A percentile compares a stretch with the other conserved stretches of the same genome.
Evolutionary conservation across 2,329 filamentous ascomycete genomes (phyloP).

Genomic region (Gliomastix tumulicola): DNA sequence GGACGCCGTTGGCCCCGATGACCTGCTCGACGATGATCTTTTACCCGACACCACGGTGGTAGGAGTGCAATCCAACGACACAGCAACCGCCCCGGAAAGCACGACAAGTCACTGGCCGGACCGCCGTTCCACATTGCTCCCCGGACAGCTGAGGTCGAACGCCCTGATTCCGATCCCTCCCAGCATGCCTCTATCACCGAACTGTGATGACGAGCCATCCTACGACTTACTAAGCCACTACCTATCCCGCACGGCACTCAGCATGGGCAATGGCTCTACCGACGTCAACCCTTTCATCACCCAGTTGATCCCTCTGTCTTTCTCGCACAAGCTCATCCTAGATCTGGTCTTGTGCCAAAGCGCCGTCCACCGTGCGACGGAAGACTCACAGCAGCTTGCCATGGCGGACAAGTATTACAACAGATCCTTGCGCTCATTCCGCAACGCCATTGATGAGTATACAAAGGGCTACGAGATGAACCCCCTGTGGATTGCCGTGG

Average conservation of each 20-base stretch:
- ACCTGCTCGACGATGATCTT: too few species aligned
- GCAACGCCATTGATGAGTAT: conserved; percentile 11
- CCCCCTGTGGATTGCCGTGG: conserved; percentile 21
- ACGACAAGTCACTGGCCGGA: too few species aligned
- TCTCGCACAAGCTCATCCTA: conserved; percentile 24
- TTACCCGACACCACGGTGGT: too few species aligned
- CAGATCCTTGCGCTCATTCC: conserved; percentile 12
- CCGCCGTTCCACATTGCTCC: too few species aligned
- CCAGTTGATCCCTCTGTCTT: conserved; percentile 27
- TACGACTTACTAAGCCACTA: conserved; percentile 30
- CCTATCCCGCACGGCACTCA: conserved; percentile 23
- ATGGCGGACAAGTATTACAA: conserved; percentile 12
- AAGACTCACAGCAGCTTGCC: conserved; percentile 2
- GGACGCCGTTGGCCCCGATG: too few species aligned
- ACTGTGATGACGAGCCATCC: conserved; percentile 3
- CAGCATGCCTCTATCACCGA: neutral
- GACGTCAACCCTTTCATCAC: conserved; percentile 26
- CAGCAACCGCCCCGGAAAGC: too few species aligned
- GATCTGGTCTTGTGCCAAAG: conserved; percentile 28
- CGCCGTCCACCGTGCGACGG: conserved; percentile 13
- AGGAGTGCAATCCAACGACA: too few species aligned
- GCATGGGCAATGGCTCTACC: conserved; percentile 31
- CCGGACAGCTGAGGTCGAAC: too few species aligned
- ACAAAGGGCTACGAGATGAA: conserved; percentile 8
- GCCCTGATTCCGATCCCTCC: too few species aligned